phyloP scores from a whole-genome alignment of 73 alveolate genomes.

The Paramecium caudatum region DNA sequence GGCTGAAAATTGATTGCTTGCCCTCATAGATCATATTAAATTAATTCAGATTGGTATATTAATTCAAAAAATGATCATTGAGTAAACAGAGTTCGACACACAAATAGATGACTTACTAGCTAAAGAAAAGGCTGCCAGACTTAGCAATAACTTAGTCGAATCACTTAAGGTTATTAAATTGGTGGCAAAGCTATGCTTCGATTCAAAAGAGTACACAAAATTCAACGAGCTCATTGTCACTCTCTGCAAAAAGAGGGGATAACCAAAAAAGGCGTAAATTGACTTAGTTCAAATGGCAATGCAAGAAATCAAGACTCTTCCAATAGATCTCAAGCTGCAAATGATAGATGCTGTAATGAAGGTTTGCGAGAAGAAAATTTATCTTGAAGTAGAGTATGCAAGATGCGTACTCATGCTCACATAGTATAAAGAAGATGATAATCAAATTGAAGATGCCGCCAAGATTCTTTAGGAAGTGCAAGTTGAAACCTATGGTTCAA shows the following conservation, averaged over 20 bases:
- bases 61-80: constrained; percentile 40
- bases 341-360: constrained; percentile 82
- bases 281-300: constrained; percentile 84
- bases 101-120: constrained; percentile 83
- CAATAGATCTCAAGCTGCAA: constrained; percentile 79
- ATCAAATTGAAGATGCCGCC: constrained; percentile 91
- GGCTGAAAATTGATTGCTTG: background rate
- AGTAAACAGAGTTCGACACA: constrained; percentile 79
- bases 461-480: constrained; percentile 92
- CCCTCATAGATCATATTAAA: background rate
- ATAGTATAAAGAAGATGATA: constrained; percentile 88
- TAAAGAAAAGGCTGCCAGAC: constrained; percentile 89
- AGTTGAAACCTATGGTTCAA: constrained; percentile 96
- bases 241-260: constrained; percentile 86
- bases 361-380: constrained; percentile 90
- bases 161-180: constrained; percentile 76
- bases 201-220: constrained; percentile 76
- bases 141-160: constrained; percentile 81
- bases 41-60: constrained; percentile 51
- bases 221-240: constrained; percentile 81
- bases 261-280: constrained; percentile 86
- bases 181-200: constrained; percentile 75
- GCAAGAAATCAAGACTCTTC: constrained; percentile 80
- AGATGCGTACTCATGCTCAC: constrained; percentile 81
- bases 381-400: constrained; percentile 92